These are phyloP conservation scores for Neocatenulostroma microsporum DNA, from an alignment of 2,329 filamentous ascomycete genomes.

Conservation along the genomic window DNA sequence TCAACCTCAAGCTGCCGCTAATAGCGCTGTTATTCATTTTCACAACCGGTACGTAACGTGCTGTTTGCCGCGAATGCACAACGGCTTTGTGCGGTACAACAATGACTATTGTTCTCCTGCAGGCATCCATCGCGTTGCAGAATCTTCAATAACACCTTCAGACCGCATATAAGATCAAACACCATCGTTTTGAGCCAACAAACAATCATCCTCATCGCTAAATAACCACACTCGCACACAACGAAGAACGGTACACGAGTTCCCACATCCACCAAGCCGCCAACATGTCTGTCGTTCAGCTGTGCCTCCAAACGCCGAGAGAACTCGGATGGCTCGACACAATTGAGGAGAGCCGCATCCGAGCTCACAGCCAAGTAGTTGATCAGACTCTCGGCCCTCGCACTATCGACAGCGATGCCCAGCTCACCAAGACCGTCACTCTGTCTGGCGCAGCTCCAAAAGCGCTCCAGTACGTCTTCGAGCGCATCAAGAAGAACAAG, in stretches of 20 bases:
- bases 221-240: too few relatives aligned
- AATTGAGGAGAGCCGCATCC: conserved; percentile 8
- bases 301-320: conserved; percentile 1
- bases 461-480: conserved; percentile 8
- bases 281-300: conserved; percentile 9
- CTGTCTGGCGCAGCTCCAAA: conserved; percentile 6
- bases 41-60: too few relatives aligned
- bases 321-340: conserved; percentile 1
- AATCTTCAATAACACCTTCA: too few relatives aligned
- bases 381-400: not conserved
- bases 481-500: conserved; percentile 6
- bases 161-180: not conserved
- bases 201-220: not conserved
- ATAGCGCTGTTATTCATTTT: too few relatives aligned
- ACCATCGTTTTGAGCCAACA: conserved; percentile 1
- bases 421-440: conserved; percentile 1
- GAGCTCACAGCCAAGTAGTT: conserved; percentile 7
- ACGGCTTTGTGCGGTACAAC: too few relatives aligned
- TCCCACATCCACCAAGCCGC: too few relatives aligned
- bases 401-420: not conserved
- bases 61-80: too few relatives aligned
- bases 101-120: too few relatives aligned
- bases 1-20: too few relatives aligned
- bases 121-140: too few relatives aligned
- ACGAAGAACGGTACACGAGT: too few relatives aligned